Base-by-base conservation (phyloP, 2,329 filamentous ascomycete species). In the Cordyceps cateniannulata region DNA sequence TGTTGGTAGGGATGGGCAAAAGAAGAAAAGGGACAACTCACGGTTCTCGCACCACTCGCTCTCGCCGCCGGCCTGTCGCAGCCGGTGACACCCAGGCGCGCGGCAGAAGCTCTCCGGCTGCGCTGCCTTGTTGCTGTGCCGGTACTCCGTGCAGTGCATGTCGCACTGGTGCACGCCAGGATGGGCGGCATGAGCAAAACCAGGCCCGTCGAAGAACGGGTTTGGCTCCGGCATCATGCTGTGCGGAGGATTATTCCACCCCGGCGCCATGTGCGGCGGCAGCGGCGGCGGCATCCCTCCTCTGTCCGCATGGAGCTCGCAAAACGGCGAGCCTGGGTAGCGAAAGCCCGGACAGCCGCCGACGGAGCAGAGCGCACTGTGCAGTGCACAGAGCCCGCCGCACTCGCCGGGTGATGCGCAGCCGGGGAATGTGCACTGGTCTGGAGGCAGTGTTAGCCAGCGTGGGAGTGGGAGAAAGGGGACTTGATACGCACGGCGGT, bases 41-140 rank as follows among this genome's bases (percentile, higher is more conserved):
- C 58, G 58, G 10, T 18, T 42, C 5, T 60, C 48, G 24, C 58
- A 60, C 58, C 58, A 60, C 16, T 60, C 49, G 49, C 58, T 53
- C 27, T 60, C 49, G 18, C 58, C 56, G 1, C 49, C 49, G n/a
- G 18, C 27, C 20, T 48, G 38, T 16, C 40, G 49, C 27, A 53
- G 40, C 16, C 42, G 38, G 22, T 40, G n/a, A 29, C 58, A 60
- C 2, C 49, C 58, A 3, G 58, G 50, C 29, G 24, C 14, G 16
- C 29, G 49, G 27, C 58, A 60, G 40, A 60, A 53, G 29, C 40
- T 53, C 16, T 54, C 58, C 1, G 58, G 49, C 7, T 20, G 20
- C 14, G 25, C 25, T 7, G n/a, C 40, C 40, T 60, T 54, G 49
- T 60, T 40, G 58, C 58, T 60, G 27, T 60, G 58, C 24, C 58